Percentiles rank a stretch among this genome's conserved stretches.
These are phyloP conservation scores for Zangia roseola DNA, from an alignment of 768 basidiomycete genomes.

Conservation along the genomic window DNA sequence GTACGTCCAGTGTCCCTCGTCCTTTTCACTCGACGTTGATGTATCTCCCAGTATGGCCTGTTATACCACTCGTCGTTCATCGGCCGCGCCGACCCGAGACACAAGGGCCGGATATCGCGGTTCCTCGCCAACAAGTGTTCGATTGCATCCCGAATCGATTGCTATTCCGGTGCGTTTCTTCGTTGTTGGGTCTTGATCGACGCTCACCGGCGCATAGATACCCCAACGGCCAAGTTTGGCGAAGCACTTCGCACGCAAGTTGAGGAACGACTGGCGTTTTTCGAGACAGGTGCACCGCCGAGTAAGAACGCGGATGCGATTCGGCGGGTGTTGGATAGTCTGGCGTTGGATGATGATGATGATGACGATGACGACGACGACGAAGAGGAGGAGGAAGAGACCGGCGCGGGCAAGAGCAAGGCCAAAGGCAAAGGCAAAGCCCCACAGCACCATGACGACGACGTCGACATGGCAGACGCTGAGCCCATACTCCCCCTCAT, in stretches of 20 bases:
- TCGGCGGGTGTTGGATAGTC: slow-evolving; percentile 78
- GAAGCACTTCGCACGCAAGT: slow-evolving; percentile 93
- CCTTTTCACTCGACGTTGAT: background rate
- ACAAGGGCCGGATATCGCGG: slow-evolving; percentile 97
- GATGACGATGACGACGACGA: slow-evolving; percentile 50
- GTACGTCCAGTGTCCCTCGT: slow-evolving; percentile 34
- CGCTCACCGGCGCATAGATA: slow-evolving; percentile 43
- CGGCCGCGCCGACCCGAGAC: slow-evolving; percentile 88
- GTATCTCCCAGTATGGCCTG: slow-evolving; percentile 87
- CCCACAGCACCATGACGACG: slow-evolving; percentile 10
- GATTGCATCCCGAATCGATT: slow-evolving; percentile 95
- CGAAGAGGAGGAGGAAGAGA: slow-evolving; percentile 26
- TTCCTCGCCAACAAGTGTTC: slow-evolving; percentile 99
- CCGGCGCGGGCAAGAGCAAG: no score
- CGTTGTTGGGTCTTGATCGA: background rate
- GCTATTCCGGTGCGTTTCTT: slow-evolving; percentile 68
- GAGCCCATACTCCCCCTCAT: slow-evolving; percentile 57
- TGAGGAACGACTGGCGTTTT: slow-evolving; percentile 92
- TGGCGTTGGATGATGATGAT: slow-evolving; percentile 67
- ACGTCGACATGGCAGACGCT: slow-evolving; percentile 44
- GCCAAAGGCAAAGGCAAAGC: no score
- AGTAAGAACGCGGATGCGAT: slow-evolving; percentile 93
- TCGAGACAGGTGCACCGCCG: slow-evolving; percentile 87
- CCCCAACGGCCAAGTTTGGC: slow-evolving; percentile 89
- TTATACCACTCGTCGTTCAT: slow-evolving; percentile 97